A percentile compares a stretch with the other conserved stretches of the same genome.
Evolutionary conservation across 805 yeast genomes (phyloP).

Genomic region (Komagataella pastoris): DNA sequence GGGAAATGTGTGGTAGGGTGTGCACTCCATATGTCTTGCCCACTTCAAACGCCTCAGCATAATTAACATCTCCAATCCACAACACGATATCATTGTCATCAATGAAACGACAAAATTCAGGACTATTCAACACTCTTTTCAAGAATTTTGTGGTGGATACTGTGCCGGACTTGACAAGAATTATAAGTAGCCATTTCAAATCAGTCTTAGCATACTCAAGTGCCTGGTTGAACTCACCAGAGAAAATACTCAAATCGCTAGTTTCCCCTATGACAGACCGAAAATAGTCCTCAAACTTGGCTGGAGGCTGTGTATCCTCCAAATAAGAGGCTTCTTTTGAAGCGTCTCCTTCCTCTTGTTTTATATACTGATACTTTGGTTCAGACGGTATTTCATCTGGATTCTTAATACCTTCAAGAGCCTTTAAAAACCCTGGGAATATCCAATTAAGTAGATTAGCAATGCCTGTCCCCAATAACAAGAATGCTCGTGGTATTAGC

Average conservation of each 20-base stretch:
- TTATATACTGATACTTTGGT: slow-evolving; percentile 12
- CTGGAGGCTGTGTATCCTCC: slow-evolving; percentile 8
- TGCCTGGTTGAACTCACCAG: slow-evolving; percentile 27
- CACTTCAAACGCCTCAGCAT: slow-evolving; percentile 55
- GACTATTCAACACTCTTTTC: slow-evolving; percentile 30
- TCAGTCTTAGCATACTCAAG: slow-evolving; percentile 23
- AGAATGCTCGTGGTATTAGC: slow-evolving; percentile 38
- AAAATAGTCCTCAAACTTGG: slow-evolving; percentile 6
- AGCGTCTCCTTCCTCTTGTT: slow-evolving; percentile 2
- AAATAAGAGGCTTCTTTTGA: slow-evolving; percentile 4
- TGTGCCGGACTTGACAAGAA: slow-evolving; percentile 33
- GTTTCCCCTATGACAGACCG: slow-evolving; percentile 11
- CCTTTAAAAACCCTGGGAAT: slow-evolving; percentile 18
- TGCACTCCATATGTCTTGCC: slow-evolving; percentile 40
- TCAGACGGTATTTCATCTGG: slow-evolving; percentile 17
- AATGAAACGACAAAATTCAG: slow-evolving; percentile 23
- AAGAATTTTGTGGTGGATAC: slow-evolving; percentile 28
- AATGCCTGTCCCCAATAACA: slow-evolving; percentile 26
- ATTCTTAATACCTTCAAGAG: slow-evolving; percentile 14
- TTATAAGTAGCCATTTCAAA: slow-evolving; percentile 37
- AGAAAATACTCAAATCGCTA: slow-evolving; percentile 14
- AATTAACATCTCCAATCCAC: slow-evolving; percentile 51
- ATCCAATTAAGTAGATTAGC: slow-evolving; percentile 18
- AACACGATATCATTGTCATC: slow-evolving; percentile 32
- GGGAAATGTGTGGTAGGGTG: slow-evolving; percentile 39